Conservation (phyloP, 2,329 filamentous ascomycete genomes). For the Metarhizium humberi region DNA sequence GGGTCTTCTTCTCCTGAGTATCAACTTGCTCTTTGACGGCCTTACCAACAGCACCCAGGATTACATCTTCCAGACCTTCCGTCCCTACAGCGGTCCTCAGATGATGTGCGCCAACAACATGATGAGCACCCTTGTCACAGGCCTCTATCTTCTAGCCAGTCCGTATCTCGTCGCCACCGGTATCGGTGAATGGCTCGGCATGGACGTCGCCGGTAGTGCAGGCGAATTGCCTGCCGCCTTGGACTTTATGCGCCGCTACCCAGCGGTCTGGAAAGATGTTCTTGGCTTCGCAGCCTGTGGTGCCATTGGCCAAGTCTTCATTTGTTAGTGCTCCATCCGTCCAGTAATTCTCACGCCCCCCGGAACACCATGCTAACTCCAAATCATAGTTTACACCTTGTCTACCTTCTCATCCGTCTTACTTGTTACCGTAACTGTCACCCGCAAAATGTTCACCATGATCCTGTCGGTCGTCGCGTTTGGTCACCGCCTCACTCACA, state of each 20-base stretch:
- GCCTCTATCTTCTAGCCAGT: conserved; percentile 64
- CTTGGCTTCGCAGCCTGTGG: conserved; percentile 84
- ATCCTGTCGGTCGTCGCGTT: conserved; percentile 92
- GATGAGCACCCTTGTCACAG: conserved; percentile 71
- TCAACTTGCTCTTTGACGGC: conserved; percentile 93
- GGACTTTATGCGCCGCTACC: conserved; percentile 70
- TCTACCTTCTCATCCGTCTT: conserved; percentile 86
- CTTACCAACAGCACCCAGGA: conserved; percentile 96
- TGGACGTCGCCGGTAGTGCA: conserved; percentile 54
- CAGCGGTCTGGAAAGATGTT: conserved; percentile 76
- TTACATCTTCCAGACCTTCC: conserved; percentile 76
- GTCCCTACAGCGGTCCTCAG: conserved; percentile 80
- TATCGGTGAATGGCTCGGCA: conserved; percentile 55
- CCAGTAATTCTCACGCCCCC: not conserved
- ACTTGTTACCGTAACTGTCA: conserved; percentile 93
- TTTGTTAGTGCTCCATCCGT: conserved; percentile 46
- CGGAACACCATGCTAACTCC: conserved; percentile 11
- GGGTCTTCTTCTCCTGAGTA: conserved; percentile 71
- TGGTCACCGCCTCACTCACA: conserved; percentile 74
- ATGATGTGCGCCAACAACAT: conserved; percentile 99
- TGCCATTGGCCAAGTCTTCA: conserved; percentile 91
- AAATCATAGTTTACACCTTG: conserved; percentile 66
- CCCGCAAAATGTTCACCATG: conserved; percentile 99
- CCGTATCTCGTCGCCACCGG: conserved; percentile 69
- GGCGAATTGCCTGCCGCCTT: conserved; percentile 74